These are phyloP conservation scores for Raphanus raphanistrum DNA, from an alignment of 345 rosid genomes.

Conservation along the genomic window DNA sequence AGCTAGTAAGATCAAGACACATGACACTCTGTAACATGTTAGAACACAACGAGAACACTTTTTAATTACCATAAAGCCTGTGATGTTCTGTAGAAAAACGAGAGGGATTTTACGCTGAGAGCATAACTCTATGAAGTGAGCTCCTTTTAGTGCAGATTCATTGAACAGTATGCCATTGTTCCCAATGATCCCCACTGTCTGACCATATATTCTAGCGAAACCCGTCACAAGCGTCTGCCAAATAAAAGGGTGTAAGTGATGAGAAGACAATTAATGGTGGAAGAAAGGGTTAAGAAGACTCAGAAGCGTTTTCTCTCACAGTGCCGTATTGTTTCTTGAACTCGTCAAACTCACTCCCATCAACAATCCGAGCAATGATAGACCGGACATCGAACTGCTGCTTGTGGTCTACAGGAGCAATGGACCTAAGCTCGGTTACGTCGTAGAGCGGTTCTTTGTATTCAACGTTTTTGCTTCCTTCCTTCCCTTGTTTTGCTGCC, in stretches of 20 bases:
- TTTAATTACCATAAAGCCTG: constrained; percentile 88
- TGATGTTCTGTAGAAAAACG: constrained; percentile 89
- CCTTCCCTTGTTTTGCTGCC: constrained; percentile 60
- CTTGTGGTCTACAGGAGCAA: constrained; percentile 90
- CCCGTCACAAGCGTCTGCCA: constrained; percentile 92
- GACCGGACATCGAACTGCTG: constrained; percentile 90
- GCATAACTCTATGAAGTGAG: constrained; percentile 91
- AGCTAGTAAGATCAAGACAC: neutral
- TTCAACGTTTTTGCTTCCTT: constrained; percentile 39
- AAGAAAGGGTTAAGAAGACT: neutral
- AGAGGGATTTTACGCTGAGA: constrained; percentile 85
- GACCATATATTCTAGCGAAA: constrained; percentile 77
- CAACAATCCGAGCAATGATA: constrained; percentile 86
- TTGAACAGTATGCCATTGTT: constrained; percentile 90
- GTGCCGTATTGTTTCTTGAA: constrained; percentile 96
- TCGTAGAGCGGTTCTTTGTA: constrained; percentile 79
- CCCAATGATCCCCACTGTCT: constrained; percentile 89
- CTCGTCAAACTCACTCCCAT: constrained; percentile 96
- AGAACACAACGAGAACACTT: neutral
- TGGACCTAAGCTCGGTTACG: constrained; percentile 72
- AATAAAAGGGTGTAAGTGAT: neutral
- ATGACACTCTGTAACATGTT: constrained; percentile 26
- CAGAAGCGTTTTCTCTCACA: constrained; percentile 52
- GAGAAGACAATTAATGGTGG: neutral
- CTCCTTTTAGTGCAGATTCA: constrained; percentile 95